Conservation (phyloP, 1,139 yeast genomes). For the Scheffersomyces illinoinensis region DNA sequence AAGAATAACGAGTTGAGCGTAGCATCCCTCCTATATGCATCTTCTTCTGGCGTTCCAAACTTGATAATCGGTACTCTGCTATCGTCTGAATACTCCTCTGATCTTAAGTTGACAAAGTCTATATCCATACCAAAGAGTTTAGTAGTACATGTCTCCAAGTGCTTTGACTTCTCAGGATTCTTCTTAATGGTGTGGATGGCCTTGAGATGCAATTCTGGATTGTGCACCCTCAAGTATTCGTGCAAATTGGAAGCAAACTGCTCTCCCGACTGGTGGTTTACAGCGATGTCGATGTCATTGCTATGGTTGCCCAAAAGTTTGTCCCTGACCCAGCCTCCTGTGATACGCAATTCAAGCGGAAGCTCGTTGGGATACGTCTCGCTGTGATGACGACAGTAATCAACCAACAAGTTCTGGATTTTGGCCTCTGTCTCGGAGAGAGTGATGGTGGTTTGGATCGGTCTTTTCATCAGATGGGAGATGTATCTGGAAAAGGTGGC, state of each 20-base stretch:
- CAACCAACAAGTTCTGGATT: conserved; percentile 47
- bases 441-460: conserved; percentile 18
- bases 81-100: conserved; percentile 78
- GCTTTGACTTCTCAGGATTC: conserved; percentile 95
- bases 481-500: neutral
- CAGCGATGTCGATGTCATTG: conserved; percentile 89
- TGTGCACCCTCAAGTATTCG: conserved; percentile 47
- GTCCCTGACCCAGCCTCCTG: conserved; percentile 99
- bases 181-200: conserved; percentile 79
- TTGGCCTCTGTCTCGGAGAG: conserved; percentile 50
- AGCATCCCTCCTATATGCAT: conserved; percentile 92
- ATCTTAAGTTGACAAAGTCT: conserved; percentile 89
- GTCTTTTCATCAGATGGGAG: neutral
- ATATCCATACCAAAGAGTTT: conserved; percentile 77
- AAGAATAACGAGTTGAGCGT: conserved; percentile 89
- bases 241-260: conserved; percentile 73
- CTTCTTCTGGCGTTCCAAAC: conserved; percentile 90
- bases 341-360: conserved; percentile 62
- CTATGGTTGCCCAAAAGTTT: conserved; percentile 77
- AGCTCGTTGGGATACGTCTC: conserved; percentile 23
- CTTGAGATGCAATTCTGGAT: conserved; percentile 45
- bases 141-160: conserved; percentile 94
- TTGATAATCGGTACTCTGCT: conserved; percentile 77
- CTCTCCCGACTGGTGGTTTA: conserved; percentile 81
- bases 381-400: conserved; percentile 31